Percentiles rank a stretch among this genome's conserved stretches.
These are phyloP conservation scores for Phytophthora macrochlamydospora DNA, from an alignment of 352 stramenopile genomes.

Conservation along the genomic window DNA sequence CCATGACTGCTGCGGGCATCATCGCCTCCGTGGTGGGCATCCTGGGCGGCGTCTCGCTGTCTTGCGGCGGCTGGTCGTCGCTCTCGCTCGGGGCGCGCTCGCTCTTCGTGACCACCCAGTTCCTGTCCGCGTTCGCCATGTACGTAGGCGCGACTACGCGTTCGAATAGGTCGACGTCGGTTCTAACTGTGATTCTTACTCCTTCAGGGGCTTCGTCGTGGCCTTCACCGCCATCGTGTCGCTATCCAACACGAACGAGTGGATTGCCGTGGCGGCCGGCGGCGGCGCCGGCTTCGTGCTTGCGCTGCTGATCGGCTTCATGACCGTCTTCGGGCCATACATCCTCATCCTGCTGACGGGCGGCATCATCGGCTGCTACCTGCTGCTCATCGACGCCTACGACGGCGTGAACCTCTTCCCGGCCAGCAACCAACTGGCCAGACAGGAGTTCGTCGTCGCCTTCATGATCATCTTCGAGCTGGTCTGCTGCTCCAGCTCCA, in stretches of 20 bases:
- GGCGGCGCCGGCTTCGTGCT: conserved; percentile 70
- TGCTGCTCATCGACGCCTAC: conserved; percentile 80
- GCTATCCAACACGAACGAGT: conserved; percentile 71
- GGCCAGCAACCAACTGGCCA: conserved; percentile 72
- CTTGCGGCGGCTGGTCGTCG: conserved; percentile 85
- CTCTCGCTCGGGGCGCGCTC: conserved; percentile 84
- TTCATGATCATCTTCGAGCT: conserved; percentile 90
- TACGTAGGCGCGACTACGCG: conserved; percentile 39
- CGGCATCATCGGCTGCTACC: conserved; percentile 69
- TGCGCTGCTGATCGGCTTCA: conserved; percentile 69
- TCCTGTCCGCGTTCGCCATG: conserved; percentile 84
- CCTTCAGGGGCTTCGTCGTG: conserved; percentile 64
- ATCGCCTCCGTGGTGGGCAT: conserved; percentile 82
- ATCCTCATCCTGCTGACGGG: conserved; percentile 72
- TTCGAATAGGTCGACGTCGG: background rate
- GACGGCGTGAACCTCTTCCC: conserved; percentile 74
- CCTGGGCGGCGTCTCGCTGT: conserved; percentile 78
- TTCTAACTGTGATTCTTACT: conserved; percentile 19
- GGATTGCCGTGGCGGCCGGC: conserved; percentile 67
- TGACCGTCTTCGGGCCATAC: conserved; percentile 74
- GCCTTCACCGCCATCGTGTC: conserved; percentile 73
- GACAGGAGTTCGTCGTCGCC: conserved; percentile 87
- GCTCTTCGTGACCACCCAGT: conserved; percentile 84
- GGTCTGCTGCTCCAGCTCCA: conserved; percentile 77
- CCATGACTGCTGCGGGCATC: conserved; percentile 65